Evolutionary conservation across 345 rosid species (phyloP).

Genomic region (Eucalyptus tenuipes): DNA sequence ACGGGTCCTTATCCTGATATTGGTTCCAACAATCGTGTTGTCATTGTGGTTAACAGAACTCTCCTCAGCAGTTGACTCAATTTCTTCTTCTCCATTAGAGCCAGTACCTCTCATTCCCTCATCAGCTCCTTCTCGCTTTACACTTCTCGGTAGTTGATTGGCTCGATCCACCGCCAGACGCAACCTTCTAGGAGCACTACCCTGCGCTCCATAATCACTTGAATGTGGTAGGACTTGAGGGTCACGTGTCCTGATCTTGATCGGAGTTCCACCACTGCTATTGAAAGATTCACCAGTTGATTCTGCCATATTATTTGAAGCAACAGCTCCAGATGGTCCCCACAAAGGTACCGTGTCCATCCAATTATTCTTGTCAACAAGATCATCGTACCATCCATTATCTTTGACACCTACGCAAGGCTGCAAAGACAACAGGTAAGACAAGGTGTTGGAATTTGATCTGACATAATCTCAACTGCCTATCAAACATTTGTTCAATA

Average conservation of each 20-base stretch:
- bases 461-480: neutral
- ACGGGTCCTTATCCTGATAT: constrained; percentile 39
- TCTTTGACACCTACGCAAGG: neutral
- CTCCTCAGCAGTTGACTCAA: constrained; percentile 2
- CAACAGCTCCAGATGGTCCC: neutral
- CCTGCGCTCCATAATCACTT: constrained; percentile 19
- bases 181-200: constrained; percentile 30
- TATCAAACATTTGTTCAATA: neutral
- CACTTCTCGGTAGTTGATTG: neutral
- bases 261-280: constrained; percentile 17
- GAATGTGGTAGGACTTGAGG: constrained; percentile 12
- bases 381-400: neutral
- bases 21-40: constrained; percentile 15
- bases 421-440: neutral
- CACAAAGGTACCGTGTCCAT: neutral
- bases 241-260: constrained; percentile 36
- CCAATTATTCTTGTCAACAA: neutral
- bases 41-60: constrained; percentile 7
- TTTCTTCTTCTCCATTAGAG: neutral
- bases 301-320: constrained; percentile 18
- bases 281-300: constrained; percentile 14
- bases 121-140: neutral
- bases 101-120: neutral
- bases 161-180: neutral
- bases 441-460: neutral